A percentile compares a stretch with the other conserved stretches of the same genome.
Conservation (phyloP, 2,329 filamentous ascomycete species). For the Sporothrix schenckii region DNA sequence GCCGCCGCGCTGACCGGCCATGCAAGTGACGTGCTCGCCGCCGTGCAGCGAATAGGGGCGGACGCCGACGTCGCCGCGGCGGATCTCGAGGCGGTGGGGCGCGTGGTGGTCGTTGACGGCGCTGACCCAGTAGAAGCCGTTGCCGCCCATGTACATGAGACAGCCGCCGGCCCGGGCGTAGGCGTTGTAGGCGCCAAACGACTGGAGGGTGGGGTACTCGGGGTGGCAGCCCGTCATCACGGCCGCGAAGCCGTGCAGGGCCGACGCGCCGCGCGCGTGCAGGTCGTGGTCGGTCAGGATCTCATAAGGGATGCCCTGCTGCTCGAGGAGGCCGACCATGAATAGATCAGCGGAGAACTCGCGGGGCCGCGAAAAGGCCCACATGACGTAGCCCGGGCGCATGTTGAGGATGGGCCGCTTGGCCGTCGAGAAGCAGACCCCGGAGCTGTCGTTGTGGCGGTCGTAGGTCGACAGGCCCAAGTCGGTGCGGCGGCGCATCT, state of each 20-base stretch:
- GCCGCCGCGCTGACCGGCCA: slow-evolving; percentile 38
- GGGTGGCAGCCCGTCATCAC: slow-evolving; percentile 44
- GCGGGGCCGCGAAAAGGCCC: not conserved
- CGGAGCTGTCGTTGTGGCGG: slow-evolving; percentile 45
- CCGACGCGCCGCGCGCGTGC: slow-evolving; percentile 37
- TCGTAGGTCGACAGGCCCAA: slow-evolving; percentile 47
- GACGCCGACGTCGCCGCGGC: slow-evolving; percentile 6
- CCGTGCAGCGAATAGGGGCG: not conserved
- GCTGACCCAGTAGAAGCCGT: slow-evolving; percentile 45
- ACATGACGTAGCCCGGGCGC: slow-evolving; percentile 16
- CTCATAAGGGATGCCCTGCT: slow-evolving; percentile 41
- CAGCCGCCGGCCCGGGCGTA: slow-evolving; percentile 42
- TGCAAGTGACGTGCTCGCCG: slow-evolving; percentile 11
- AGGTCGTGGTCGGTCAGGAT: slow-evolving; percentile 46
- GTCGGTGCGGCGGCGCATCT: slow-evolving; percentile 36
- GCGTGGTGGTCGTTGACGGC: slow-evolving; percentile 41
- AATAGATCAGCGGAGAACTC: slow-evolving; percentile 41
- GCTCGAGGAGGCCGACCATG: slow-evolving; percentile 45
- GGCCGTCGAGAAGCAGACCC: slow-evolving; percentile 41
- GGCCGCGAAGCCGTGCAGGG: slow-evolving; percentile 37
- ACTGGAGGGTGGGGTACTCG: slow-evolving; percentile 42
- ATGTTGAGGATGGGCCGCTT: slow-evolving; percentile 32
- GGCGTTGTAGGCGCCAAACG: slow-evolving; percentile 40
- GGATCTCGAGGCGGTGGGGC: slow-evolving; percentile 38
- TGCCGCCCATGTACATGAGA: slow-evolving; percentile 47